A percentile compares a stretch with the other conserved stretches of the same genome.
These are phyloP conservation scores for Globisporangium lucens DNA, from an alignment of 352 stramenopile genomes.

Conservation along the genomic window DNA sequence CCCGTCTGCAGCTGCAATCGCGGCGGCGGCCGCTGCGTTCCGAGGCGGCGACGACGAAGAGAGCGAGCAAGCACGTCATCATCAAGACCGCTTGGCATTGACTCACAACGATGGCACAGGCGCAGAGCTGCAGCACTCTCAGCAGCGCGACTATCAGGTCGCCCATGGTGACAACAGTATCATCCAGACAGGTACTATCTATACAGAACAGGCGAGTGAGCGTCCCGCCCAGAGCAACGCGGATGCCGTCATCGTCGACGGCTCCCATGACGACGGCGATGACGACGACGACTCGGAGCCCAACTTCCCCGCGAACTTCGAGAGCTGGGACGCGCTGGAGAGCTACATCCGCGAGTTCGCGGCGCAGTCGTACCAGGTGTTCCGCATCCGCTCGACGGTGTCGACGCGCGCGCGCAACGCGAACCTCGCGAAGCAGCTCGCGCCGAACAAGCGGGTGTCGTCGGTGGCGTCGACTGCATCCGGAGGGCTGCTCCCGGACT, in stretches of 20 bases:
- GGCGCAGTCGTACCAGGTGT: constrained; percentile 7
- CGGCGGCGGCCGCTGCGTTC: background rate
- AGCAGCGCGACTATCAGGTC: background rate
- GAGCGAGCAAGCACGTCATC: background rate
- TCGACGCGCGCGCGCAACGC: background rate
- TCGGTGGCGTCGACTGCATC: background rate
- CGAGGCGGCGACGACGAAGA: constrained; percentile 1
- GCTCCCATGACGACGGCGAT: background rate
- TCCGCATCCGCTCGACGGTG: constrained; percentile 3
- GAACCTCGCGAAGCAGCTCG: background rate
- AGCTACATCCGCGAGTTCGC: constrained; percentile 8
- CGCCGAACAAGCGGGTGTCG: background rate
- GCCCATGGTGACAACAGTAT: background rate
- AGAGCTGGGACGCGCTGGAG: constrained; percentile 3
- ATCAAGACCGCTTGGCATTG: background rate
- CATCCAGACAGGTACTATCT: no score
- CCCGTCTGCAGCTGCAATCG: background rate
- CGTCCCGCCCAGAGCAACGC: background rate
- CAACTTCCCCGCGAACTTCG: background rate
- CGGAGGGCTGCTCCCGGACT: background rate
- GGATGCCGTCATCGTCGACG: background rate
- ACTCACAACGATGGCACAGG: background rate
- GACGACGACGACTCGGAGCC: constrained; percentile 1
- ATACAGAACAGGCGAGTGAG: no score
- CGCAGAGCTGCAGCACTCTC: background rate